A percentile compares a stretch with the other conserved stretches of the same genome.
Evolutionary conservation across 2,329 filamentous ascomycete genomes (phyloP).

Genomic region (Penicillium sp.): DNA sequence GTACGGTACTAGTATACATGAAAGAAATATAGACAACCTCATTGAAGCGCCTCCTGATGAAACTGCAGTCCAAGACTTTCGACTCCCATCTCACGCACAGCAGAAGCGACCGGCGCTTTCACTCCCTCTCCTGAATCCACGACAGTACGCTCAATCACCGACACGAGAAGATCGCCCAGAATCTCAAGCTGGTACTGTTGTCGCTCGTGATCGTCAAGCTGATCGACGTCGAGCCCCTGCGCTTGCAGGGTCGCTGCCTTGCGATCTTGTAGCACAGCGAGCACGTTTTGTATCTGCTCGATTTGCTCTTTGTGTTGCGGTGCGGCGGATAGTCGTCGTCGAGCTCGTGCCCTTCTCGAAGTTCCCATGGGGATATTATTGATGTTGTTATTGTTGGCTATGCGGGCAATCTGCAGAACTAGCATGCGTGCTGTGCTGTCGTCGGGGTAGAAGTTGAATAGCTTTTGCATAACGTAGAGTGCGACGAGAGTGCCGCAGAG

Average conservation of each 20-base stretch:
- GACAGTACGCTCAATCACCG: slow-evolving; percentile 36
- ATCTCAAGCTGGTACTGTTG: slow-evolving; percentile 42
- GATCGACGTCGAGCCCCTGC: slow-evolving; percentile 30
- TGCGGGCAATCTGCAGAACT: slow-evolving; percentile 47
- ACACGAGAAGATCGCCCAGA: slow-evolving; percentile 37
- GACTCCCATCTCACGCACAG: slow-evolving; percentile 37
- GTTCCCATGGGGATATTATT: slow-evolving; percentile 25
- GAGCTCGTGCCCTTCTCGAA: slow-evolving; percentile 28
- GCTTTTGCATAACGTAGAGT: slow-evolving; percentile 41
- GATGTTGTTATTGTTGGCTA: slow-evolving; percentile 22
- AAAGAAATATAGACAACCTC: neutral
- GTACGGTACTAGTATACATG: slow-evolving; percentile 2
- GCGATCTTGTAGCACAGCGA: slow-evolving; percentile 40
- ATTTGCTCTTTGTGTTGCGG: slow-evolving; percentile 45
- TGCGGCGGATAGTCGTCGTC: slow-evolving; percentile 37
- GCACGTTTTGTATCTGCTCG: slow-evolving; percentile 40
- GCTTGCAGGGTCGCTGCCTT: slow-evolving; percentile 29
- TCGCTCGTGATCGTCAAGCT: slow-evolving; percentile 34
- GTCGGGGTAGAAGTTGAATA: slow-evolving; percentile 45
- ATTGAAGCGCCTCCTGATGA: slow-evolving; percentile 3
- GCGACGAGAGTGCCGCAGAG: slow-evolving; percentile 48
- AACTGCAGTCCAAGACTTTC: slow-evolving; percentile 18
- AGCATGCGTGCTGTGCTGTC: slow-evolving; percentile 46
- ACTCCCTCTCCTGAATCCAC: slow-evolving; percentile 22
- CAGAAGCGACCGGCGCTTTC: slow-evolving; percentile 29